Percentiles rank a stretch among this genome's conserved stretches.
These are phyloP conservation scores for Auriscalpium orientale DNA, from an alignment of 768 basidiomycete species.

Conservation along the genomic window DNA sequence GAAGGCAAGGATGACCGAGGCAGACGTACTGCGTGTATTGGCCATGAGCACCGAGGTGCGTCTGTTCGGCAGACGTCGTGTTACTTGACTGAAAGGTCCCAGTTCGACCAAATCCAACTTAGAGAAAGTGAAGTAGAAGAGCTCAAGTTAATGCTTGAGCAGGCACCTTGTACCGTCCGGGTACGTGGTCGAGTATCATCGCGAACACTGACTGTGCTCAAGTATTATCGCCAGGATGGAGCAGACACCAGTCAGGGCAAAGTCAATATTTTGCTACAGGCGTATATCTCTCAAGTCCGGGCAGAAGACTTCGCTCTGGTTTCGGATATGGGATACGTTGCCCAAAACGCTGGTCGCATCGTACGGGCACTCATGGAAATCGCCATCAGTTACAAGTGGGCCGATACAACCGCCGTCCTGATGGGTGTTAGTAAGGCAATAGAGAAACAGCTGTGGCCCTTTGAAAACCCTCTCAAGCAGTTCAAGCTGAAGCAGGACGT, in stretches of 20 bases:
- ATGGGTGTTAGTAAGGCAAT: slow-evolving; percentile 91
- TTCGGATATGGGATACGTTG: slow-evolving; percentile 89
- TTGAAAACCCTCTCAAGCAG: slow-evolving; percentile 83
- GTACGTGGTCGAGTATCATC: not conserved
- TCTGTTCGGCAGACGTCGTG: not conserved
- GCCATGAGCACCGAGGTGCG: slow-evolving; percentile 85
- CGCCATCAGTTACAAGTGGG: slow-evolving; percentile 89
- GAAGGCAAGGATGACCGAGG: slow-evolving; percentile 81
- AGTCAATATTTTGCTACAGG: slow-evolving; percentile 92
- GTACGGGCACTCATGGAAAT: slow-evolving; percentile 93
- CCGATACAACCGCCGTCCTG: slow-evolving; percentile 67
- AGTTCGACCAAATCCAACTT: slow-evolving; percentile 95
- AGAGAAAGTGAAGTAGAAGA: slow-evolving; percentile 87
- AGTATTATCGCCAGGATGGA: slow-evolving; percentile 42
- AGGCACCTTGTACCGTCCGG: slow-evolving; percentile 57
- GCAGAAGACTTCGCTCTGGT: slow-evolving; percentile 94
- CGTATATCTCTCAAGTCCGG: slow-evolving; percentile 70
- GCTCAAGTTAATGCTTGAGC: slow-evolving; percentile 59
- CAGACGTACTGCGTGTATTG: slow-evolving; percentile 81
- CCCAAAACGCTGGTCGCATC: slow-evolving; percentile 93
- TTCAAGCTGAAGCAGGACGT: slow-evolving; percentile 72
- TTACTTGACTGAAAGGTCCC: slow-evolving; percentile 2
- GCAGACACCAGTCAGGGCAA: slow-evolving; percentile 66
- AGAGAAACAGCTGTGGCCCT: slow-evolving; percentile 91
- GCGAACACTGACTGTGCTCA: not conserved